Evolutionary conservation across 805 yeast genomes (phyloP), one percentile per base, ranked within the genome.

Genomic region (Lachancea meyersii): DNA sequence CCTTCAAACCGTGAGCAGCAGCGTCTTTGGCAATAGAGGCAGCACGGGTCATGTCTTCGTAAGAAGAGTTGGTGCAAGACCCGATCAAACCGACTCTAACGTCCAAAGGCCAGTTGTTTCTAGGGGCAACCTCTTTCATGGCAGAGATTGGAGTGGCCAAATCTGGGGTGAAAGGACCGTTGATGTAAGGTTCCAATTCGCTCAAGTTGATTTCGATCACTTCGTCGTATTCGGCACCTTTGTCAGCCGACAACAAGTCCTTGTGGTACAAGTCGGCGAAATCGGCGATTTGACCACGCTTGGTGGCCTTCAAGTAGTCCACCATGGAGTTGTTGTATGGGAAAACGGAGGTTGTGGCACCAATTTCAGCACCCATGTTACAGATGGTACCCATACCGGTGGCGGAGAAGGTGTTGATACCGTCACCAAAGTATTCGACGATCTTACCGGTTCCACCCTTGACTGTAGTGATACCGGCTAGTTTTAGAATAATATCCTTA

Each of bases 371-470:
- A 76, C 97, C 97, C 97, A 89, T 89, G 71, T 89, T 89, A 78
- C 97, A 89, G 71, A 89, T 89, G 58, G 97, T 89, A 65, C 94
- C 97, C 97, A 89, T 89, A 77, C 97, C 97, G 40, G 97, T 91
- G 70, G 96, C 87, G 39, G 95, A 85, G 68, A 89, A 82, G 46
- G 91, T 76, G 60, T 83, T 78, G 44, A 89, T 89, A 76, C 97
- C 97, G 43, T 82, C 88, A 67, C 97, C 97, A 61, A 82, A 89
- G 75, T 89, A 89, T 73, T 89, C 97, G 53, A 91, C 94, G 63
- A 89, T 88, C 64, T 79, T 79, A 68, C 97, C 97, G 44, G 97
- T 89, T 71, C 97, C 97, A 73, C 97, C 97, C 76, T 87, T 85
- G 61, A 89, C 97, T 50, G 97, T 89, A 53, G 91, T 78, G 59